Percentiles rank a stretch among this genome's conserved stretches.
phyloP scores from a whole-genome alignment of 2,329 filamentous ascomycete genomes.

The Endoconidiophora laricicola region DNA sequence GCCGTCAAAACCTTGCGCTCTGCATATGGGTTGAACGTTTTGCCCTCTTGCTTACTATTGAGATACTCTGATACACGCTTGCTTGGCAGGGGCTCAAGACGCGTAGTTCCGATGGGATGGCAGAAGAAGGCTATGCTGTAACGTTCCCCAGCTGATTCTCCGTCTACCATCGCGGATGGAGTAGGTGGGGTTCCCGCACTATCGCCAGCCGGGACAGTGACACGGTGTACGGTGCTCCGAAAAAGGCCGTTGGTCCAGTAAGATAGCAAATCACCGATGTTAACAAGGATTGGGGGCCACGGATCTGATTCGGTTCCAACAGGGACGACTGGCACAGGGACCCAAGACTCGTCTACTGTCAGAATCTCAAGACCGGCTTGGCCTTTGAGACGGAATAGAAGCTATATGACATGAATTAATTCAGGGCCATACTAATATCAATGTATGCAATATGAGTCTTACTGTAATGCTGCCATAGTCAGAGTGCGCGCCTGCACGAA shows the following conservation, averaged over 20 bases:
- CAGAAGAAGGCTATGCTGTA: conserved; percentile 56
- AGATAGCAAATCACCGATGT: conserved; percentile 52
- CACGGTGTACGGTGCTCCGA: conserved; percentile 75
- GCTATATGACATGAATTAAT: conserved; percentile 13
- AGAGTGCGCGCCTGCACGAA: conserved; percentile 81
- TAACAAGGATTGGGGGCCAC: conserved; percentile 62
- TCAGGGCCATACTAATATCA: not conserved
- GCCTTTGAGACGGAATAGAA: conserved; percentile 72
- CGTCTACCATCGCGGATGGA: not conserved
- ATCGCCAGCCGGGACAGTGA: conserved; percentile 43
- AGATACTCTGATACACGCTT: conserved; percentile 31
- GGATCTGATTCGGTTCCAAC: conserved; percentile 39
- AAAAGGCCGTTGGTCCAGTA: conserved; percentile 88
- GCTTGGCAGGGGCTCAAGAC: conserved; percentile 43
- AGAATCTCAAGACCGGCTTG: conserved; percentile 79
- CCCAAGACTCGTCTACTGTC: conserved; percentile 39
- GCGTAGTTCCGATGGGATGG: conserved; percentile 38
- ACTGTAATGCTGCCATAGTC: conserved; percentile 58
- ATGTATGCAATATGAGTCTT: not conserved
- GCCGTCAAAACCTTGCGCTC: conserved; percentile 43
- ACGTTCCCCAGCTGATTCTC: conserved; percentile 28
- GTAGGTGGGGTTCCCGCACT: not conserved
- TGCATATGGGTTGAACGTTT: conserved; percentile 30
- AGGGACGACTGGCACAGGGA: conserved; percentile 50
- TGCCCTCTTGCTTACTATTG: conserved; percentile 18